phyloP scores from a whole-genome alignment of 257 asterid genomes.

The Solanum stenotomum region DNA sequence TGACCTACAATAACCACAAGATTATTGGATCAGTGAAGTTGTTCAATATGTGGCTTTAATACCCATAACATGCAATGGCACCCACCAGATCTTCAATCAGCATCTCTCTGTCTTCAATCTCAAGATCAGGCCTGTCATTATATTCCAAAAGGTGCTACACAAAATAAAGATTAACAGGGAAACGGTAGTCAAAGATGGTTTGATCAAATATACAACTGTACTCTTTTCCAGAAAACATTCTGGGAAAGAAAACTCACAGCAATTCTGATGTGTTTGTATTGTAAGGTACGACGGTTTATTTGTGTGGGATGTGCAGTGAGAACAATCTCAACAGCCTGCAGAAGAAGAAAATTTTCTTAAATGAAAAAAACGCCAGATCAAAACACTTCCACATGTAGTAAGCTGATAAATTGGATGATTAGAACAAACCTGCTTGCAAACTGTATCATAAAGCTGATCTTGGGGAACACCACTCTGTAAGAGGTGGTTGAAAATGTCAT shows the following conservation, averaged over 20 bases:
- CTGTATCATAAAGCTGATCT: slow-evolving; percentile 68
- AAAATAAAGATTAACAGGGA: slow-evolving; percentile 1
- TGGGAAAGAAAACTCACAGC: slow-evolving; percentile 40
- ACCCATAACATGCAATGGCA: slow-evolving; percentile 7
- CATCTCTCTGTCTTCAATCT: slow-evolving; percentile 81
- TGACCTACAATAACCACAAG: slow-evolving; percentile 35
- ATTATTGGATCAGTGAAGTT: neutral
- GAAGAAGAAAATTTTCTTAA: neutral
- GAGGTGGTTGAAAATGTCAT: slow-evolving; percentile 77
- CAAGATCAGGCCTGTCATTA: slow-evolving; percentile 83
- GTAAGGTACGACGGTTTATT: slow-evolving; percentile 86
- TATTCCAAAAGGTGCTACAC: slow-evolving; percentile 88
- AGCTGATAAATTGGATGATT: neutral
- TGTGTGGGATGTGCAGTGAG: slow-evolving; percentile 99
- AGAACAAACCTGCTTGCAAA: slow-evolving; percentile 76
- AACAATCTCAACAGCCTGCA: slow-evolving; percentile 92
- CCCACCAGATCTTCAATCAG: slow-evolving; percentile 88
- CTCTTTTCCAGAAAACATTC: neutral
- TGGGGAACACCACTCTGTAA: slow-evolving; percentile 76
- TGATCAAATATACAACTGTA: neutral
- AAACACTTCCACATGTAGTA: neutral
- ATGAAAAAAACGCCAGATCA: neutral
- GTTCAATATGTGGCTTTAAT: neutral
- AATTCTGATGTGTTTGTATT: slow-evolving; percentile 88
- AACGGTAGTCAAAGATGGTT: neutral